Conservation (phyloP, 768 basidiomycete species). For the Neoboletus subvelutipes region DNA sequence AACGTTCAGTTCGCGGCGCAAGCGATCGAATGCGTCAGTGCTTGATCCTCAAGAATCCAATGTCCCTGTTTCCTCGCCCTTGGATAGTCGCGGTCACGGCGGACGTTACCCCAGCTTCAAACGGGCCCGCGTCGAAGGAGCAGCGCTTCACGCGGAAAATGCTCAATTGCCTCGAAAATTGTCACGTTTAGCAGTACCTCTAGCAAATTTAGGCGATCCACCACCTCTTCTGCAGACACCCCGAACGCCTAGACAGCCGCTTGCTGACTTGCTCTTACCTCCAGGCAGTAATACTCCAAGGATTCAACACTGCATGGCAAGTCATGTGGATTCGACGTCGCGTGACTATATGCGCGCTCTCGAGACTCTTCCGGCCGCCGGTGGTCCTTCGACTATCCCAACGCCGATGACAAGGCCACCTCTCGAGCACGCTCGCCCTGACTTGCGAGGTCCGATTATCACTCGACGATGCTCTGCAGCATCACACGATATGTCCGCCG, state of each 20-base stretch:
- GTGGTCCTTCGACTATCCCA: not conserved
- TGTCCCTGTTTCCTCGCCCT: slow-evolving; percentile 10
- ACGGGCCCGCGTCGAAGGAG: slow-evolving; percentile 15
- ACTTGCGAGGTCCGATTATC: not conserved
- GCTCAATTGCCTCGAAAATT: slow-evolving; percentile 7
- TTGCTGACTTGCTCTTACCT: slow-evolving; percentile 17
- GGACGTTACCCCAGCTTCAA: slow-evolving; percentile 5
- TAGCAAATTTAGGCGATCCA: not conserved
- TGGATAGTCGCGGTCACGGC: slow-evolving; percentile 1
- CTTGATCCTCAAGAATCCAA: not conserved
- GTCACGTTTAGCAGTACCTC: slow-evolving; percentile 10
- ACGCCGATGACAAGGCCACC: not conserved
- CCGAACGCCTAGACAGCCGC: slow-evolving; percentile 19
- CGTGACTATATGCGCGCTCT: slow-evolving; percentile 15
- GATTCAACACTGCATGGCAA: not conserved
- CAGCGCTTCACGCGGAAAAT: not conserved
- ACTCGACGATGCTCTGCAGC: not conserved
- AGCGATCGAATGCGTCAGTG: not conserved
- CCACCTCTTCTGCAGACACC: slow-evolving; percentile 7
- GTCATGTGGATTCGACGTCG: not conserved
- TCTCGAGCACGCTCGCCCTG: not conserved
- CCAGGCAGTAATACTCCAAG: not conserved
- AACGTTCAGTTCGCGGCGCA: slow-evolving; percentile 1
- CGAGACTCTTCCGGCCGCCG: not conserved
- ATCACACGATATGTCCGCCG: not conserved